Evolutionary conservation across 345 rosid genomes (phyloP).

Genomic region (Linum trigynum): DNA sequence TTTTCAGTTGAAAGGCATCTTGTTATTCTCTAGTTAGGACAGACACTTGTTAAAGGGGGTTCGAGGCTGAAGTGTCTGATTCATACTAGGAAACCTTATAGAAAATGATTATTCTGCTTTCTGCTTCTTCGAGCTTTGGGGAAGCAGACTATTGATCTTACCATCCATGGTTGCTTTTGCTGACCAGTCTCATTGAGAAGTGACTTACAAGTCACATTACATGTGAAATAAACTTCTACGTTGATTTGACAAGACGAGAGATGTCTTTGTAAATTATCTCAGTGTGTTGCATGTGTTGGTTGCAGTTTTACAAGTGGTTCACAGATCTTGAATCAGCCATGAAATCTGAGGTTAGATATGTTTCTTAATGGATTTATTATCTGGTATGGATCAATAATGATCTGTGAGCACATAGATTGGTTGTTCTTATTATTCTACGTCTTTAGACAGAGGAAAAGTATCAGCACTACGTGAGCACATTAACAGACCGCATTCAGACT

Average conservation of each 20-base stretch:
- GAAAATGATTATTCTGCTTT: neutral
- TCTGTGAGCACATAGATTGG: constrained; percentile 6
- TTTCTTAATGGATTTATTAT: constrained; percentile 14
- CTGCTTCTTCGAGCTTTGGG: neutral
- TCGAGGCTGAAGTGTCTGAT: neutral
- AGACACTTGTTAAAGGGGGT: neutral
- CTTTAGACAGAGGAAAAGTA: constrained; percentile 89
- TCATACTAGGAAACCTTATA: neutral
- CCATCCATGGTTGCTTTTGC: neutral
- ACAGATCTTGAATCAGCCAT: constrained; percentile 94
- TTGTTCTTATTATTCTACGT: constrained; percentile 13
- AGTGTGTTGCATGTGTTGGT: neutral
- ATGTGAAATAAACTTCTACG: no score
- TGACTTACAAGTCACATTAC: neutral
- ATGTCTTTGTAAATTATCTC: neutral
- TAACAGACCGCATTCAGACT: constrained; percentile 75
- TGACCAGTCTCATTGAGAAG: neutral
- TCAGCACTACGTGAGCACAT: constrained; percentile 70
- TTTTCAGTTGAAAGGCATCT: neutral
- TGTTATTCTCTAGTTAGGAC: neutral
- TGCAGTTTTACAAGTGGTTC: constrained; percentile 96
- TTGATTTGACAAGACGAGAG: neutral
- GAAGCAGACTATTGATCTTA: neutral
- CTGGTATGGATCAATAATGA: constrained; percentile 1
- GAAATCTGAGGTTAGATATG: constrained; percentile 88